Evolutionary conservation across 176 grass and related monocot genomes (phyloP), one percentile per base, ranked within the genome.

Genomic region (Paspalum notatum): DNA sequence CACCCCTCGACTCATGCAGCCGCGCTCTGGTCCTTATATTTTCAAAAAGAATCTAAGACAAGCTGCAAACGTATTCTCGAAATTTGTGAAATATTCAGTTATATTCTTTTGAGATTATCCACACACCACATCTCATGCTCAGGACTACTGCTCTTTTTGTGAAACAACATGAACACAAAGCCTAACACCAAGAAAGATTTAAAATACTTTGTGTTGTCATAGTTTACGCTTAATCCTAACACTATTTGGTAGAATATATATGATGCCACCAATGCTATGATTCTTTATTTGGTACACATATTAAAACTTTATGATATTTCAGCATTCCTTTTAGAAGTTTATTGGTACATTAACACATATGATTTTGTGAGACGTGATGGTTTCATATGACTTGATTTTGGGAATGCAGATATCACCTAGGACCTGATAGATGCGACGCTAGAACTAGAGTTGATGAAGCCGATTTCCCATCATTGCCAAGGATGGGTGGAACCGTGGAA

Each of bases 351-450:
- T 42, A 47, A 15, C 62, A 20, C 44, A 62, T 62, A n/a, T 77
- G 46, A 11, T 63, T 13, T n/a, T n/a, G 16, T 24, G 16, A 67
- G 54, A 5, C 37, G 55, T 54, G n/a, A 4, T 1, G 32, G 32
- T 3, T 3, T 32, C 32, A 1, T 32, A 32, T 1, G 32, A 32
- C 32, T 3, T 42, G 54, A 20, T 55, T 55, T 7, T 80, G 1
- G 8, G 9, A 3, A 54, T 43, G 13, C 38, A 56, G n/a, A n/a
- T n/a, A n/a, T 91, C 58, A 91, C 80, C 82, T 80, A 16, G 90
- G 85, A 16, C 85, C 73, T 49, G 85, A 91, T 66, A 91, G 74
- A 62, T 75, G 37, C 0, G 90, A 85, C 13, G 90, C 78, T 26
- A 60, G 39, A 66, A 42, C 78, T 1, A 43, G 54, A 79, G 78